Conservation (phyloP, 1,284 basidiomycete genomes). For the Mycena sp. region DNA sequence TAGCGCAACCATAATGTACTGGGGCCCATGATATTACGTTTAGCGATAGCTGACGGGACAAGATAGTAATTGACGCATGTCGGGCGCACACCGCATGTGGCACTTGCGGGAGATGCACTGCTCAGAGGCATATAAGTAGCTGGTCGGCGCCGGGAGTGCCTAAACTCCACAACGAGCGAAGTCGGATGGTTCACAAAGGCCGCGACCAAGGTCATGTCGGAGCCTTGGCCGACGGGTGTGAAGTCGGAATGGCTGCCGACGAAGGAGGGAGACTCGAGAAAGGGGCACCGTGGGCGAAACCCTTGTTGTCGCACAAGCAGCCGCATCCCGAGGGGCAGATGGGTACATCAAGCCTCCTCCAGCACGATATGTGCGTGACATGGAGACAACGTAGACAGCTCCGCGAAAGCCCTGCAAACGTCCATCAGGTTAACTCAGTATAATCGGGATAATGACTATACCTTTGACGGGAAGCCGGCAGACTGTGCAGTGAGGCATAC, state of each 20-base stretch:
- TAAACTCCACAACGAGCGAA: too few species aligned
- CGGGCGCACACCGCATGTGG: too few species aligned
- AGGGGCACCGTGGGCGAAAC: constrained; percentile 1
- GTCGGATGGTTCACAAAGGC: too few species aligned
- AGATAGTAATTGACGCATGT: too few species aligned
- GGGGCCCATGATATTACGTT: too few species aligned
- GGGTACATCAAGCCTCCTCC: constrained; percentile 56
- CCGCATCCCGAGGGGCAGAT: constrained; percentile 73
- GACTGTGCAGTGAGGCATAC: constrained; percentile 68
- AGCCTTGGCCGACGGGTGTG: constrained; percentile 1
- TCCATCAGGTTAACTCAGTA: background rate
- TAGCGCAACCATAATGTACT: too few species aligned
- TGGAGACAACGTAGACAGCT: constrained; percentile 75
- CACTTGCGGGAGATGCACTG: too few species aligned
- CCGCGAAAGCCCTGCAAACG: constrained; percentile 68
- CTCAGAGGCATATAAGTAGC: too few species aligned
- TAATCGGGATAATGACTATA: constrained; percentile 40
- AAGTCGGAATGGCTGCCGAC: background rate
- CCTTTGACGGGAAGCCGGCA: constrained; percentile 86
- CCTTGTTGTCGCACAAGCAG: constrained; percentile 55
- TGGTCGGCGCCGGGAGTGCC: too few species aligned
- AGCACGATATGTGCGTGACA: constrained; percentile 73
- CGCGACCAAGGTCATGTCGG: too few species aligned
- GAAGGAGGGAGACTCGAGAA: constrained; percentile 1
- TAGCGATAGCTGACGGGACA: too few species aligned